phyloP scores from a whole-genome alignment of 148 eudicot genomes.

The Silene uniflora region DNA sequence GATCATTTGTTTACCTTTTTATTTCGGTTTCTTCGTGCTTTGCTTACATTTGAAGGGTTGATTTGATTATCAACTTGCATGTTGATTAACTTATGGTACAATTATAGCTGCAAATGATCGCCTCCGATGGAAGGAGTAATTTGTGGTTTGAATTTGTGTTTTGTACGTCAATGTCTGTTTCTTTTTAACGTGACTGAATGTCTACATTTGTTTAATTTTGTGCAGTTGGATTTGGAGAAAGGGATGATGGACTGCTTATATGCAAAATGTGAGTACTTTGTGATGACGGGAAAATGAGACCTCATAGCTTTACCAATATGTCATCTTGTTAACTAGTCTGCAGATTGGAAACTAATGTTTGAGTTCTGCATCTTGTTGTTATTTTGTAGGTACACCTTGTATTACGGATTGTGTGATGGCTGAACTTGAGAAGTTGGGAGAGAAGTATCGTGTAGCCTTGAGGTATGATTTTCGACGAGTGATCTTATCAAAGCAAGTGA shows the following conservation, averaged over 20 bases:
- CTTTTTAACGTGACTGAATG: not conserved
- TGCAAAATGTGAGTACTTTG: slow-evolving; percentile 76
- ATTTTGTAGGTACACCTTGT: slow-evolving; percentile 78
- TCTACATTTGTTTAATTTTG: not conserved
- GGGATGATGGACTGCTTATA: slow-evolving; percentile 97
- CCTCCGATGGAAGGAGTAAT: not conserved
- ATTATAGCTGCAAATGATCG: too few species aligned
- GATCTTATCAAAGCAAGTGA: too few species aligned
- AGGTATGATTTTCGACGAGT: slow-evolving; percentile 44
- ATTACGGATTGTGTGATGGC: slow-evolving; percentile 99
- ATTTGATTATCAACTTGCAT: not conserved
- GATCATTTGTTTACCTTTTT: not conserved
- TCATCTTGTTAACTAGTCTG: not conserved
- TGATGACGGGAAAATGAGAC: not conserved
- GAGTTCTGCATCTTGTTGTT: not conserved
- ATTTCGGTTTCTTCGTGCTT: not conserved
- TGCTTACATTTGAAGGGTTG: too few species aligned
- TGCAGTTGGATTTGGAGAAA: slow-evolving; percentile 94
- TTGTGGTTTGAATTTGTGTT: not conserved
- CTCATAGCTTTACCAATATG: not conserved
- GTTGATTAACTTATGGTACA: not conserved
- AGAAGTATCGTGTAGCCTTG: slow-evolving; percentile 86
- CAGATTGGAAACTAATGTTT: not conserved
- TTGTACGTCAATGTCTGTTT: not conserved
- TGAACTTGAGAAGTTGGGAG: slow-evolving; percentile 94